Base-by-base conservation (phyloP, 2,329 filamentous ascomycete species). In the Periconia sp. region DNA sequence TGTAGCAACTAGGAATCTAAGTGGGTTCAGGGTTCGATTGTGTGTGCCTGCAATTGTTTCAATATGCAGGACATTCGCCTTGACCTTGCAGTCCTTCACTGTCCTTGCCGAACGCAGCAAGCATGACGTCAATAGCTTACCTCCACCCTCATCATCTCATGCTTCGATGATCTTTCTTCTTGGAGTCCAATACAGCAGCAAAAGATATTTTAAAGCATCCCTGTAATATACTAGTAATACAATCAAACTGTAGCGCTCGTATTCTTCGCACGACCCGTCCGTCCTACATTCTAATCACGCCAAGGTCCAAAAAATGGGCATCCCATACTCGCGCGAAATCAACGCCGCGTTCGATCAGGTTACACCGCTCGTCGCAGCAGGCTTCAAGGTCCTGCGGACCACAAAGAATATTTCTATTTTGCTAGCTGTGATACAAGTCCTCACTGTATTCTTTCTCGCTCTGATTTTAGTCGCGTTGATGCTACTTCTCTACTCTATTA, bases 261-360 rank as follows among this genome's bases (percentile, higher is more conserved):
- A n/a, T n/a, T n/a, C n/a, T n/a, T n/a, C n/a, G n/a, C n/a, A n/a
- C n/a, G n/a, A n/a, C n/a, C n/a, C n/a, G n/a, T n/a, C n/a, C n/a
- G n/a, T n/a, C n/a, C n/a, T n/a, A n/a, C n/a, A n/a, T n/a, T n/a
- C n/a, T n/a, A n/a, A n/a, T n/a, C n/a, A n/a, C n/a, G n/a, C n/a
- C n/a, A n/a, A n/a, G n/a, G n/a, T n/a, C n/a, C n/a, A n/a, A n/a
- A 63, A 43, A 30, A 79, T 79, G 77, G 77, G 77, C 10, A 73
- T 80, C 37, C 78, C 77, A 1, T 80, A 78, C 63, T 78, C 74
- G 11, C 73, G 72, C 53, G 70, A 79, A 48, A 79, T 79, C 52
- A 73, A 78, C 54, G 65, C 73, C 2, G 77, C 77, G 25, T 78
- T 80, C 58, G 73, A 76, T 46, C 74, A 79, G 63, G 76, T 80